phyloP scores from a whole-genome alignment of 78 protist species.

The Isochrysis galbana region DNA sequence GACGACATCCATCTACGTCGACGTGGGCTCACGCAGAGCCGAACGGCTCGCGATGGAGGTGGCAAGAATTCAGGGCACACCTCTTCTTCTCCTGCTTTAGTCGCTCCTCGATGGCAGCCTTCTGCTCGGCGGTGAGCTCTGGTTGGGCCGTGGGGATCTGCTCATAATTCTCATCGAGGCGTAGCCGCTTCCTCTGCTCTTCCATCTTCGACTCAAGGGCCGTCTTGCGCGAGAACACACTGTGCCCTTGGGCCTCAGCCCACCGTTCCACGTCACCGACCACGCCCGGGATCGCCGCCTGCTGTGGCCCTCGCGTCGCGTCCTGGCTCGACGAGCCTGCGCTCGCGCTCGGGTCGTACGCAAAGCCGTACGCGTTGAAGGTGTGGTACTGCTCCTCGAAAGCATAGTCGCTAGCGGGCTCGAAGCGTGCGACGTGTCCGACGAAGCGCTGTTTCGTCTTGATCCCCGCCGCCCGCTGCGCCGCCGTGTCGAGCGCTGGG shows the following conservation, averaged over 20 bases:
- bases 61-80: no score
- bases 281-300: background rate
- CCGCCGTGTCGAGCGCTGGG: background rate
- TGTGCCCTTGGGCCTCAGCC: background rate
- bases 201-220: background rate
- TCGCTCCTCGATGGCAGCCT: background rate
- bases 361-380: background rate
- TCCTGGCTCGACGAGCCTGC: background rate
- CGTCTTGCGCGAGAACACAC: background rate
- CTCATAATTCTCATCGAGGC: background rate
- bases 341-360: background rate
- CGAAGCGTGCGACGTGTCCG: background rate
- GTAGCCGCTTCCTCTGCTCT: constrained; percentile 24
- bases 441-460: background rate
- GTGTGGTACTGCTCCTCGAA: constrained; percentile 26
- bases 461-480: constrained; percentile 7
- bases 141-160: background rate
- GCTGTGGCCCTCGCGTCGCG: background rate
- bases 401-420: background rate
- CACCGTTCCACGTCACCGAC: background rate
- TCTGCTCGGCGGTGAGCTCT: background rate
- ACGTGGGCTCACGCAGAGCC: no score
- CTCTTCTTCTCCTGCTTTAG: background rate
- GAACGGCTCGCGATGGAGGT: no score
- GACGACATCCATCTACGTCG: no score